Conservation (phyloP, 495 filamentous ascomycete species). For the Neurospora africana region DNA sequence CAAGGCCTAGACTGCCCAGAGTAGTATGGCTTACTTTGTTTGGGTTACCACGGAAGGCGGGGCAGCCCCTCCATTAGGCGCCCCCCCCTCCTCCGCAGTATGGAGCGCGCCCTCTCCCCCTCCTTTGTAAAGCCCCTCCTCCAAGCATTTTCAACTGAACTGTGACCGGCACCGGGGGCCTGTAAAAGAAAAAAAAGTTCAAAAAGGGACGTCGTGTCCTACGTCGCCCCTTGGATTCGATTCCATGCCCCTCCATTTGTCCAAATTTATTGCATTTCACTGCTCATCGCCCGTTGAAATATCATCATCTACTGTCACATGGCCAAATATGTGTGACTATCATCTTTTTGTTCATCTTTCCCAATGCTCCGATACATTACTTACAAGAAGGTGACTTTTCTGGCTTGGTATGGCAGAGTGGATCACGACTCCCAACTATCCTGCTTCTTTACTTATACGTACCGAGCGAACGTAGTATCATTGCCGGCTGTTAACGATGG, state of each 20-base stretch:
- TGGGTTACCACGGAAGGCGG: not conserved
- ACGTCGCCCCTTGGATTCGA: not conserved
- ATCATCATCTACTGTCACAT: not conserved
- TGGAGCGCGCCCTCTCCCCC: not conserved
- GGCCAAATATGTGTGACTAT: not conserved
- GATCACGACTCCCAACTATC: not conserved
- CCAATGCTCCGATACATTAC: not conserved
- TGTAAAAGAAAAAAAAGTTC: not conserved
- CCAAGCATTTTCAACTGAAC: not conserved
- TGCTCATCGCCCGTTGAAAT: not conserved
- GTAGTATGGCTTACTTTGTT: not conserved
- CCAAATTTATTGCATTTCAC: not conserved
- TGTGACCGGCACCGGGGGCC: not conserved
- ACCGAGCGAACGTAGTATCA: not conserved
- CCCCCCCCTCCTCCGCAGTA: not conserved
- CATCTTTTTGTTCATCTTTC: not conserved
- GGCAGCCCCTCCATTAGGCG: not conserved
- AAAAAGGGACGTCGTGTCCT: not conserved
- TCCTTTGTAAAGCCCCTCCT: not conserved
- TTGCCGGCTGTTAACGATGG: not conserved
- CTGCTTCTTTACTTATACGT: not conserved
- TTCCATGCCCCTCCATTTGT: slow-evolving; percentile 3
- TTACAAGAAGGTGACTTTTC: not conserved
- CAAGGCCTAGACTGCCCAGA: not conserved
- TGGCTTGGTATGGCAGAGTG: not conserved